phyloP scores from a whole-genome alignment of 805 yeast genomes.

The Metschnikowia cerradonensis region DNA sequence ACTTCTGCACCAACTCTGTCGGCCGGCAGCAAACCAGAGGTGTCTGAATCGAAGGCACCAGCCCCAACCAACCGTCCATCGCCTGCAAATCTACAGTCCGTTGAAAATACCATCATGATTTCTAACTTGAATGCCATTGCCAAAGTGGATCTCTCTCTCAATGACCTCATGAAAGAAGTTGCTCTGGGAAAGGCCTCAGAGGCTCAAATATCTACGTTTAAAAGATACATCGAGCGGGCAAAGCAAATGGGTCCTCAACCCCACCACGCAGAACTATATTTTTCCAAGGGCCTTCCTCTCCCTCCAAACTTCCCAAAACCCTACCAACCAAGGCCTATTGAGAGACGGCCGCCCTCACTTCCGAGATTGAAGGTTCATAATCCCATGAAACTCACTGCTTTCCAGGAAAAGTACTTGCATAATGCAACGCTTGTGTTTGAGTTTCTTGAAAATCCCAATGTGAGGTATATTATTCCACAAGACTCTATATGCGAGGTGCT shows the following conservation, averaged over 20 bases:
- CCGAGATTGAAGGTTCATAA: constrained; percentile 19
- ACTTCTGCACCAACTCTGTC: neutral
- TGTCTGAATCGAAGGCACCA: neutral
- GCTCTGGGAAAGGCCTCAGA: constrained; percentile 77
- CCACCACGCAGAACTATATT: constrained; percentile 33
- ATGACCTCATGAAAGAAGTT: constrained; percentile 73
- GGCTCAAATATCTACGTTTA: constrained; percentile 72
- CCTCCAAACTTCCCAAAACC: constrained; percentile 19
- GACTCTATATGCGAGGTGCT: constrained; percentile 67
- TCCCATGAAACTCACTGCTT: constrained; percentile 66
- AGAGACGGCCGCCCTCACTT: constrained; percentile 16
- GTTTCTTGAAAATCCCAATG: constrained; percentile 72
- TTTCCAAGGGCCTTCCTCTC: constrained; percentile 15
- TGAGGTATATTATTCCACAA: constrained; percentile 71
- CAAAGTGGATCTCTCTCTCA: constrained; percentile 60
- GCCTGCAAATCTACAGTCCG: constrained; percentile 44
- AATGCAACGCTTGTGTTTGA: constrained; percentile 81
- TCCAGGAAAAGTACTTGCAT: constrained; percentile 65
- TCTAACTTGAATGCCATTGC: constrained; percentile 83
- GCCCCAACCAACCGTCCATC: constrained; percentile 10
- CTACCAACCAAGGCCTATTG: constrained; percentile 10
- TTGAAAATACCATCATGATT: constrained; percentile 77
- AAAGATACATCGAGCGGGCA: constrained; percentile 75
- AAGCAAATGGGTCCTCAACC: constrained; percentile 64
- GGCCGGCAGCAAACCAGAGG: neutral